Base-by-base conservation (phyloP, 371 early-diverging fungal genomes). In the Cokeromyces recurvatus region DNA sequence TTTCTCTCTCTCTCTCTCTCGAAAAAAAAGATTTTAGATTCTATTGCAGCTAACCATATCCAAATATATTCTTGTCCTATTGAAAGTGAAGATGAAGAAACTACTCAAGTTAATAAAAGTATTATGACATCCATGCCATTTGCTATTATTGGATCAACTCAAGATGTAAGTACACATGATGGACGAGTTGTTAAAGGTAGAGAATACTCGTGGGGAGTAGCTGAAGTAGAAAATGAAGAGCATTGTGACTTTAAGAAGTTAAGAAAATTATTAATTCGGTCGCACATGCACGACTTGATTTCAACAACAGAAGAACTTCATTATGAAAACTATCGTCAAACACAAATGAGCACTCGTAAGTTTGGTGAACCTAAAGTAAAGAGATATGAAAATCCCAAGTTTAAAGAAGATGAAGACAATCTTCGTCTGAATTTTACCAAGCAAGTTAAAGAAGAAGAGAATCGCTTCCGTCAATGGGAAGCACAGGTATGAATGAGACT, bases 381-480 rank as follows among this genome's bases (percentile, higher is more conserved):
- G 66, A 81, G 76, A 54, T 74, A 83, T 32, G 85, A 86, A 57
- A 94, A 91, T 69, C 80, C 81, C 55, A 90, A 92, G 66, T 91
- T 92, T 84, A 91, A 91, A 75, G 92, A 93, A 37, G 94, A 95
- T 61, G 97, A 96, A 66, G 97, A 94, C 51, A 76, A 75, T 20
- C 81, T 96, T 59, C 82, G 94, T 49, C 85, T 87, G 65, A 79
- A 89, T 44, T 94, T 96, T 64, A 92, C 95, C 34, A 94, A 96
- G 64, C 92, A 95, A 64, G 97, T 95, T 48, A 81, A 90, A 44
- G 59, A 85, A 51, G 95, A 96, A 71, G 97, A 96, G 77, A 86
- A 84, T 62, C 66, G 95, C 46, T 96, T 96, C 84, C 83, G 95
- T 55, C 85, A 91, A 59, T 96, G 97, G 97, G 97, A 95, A 68